Base-by-base conservation (phyloP, 1,284 basidiomycete genomes). In the Rhodotorula sp. region DNA sequence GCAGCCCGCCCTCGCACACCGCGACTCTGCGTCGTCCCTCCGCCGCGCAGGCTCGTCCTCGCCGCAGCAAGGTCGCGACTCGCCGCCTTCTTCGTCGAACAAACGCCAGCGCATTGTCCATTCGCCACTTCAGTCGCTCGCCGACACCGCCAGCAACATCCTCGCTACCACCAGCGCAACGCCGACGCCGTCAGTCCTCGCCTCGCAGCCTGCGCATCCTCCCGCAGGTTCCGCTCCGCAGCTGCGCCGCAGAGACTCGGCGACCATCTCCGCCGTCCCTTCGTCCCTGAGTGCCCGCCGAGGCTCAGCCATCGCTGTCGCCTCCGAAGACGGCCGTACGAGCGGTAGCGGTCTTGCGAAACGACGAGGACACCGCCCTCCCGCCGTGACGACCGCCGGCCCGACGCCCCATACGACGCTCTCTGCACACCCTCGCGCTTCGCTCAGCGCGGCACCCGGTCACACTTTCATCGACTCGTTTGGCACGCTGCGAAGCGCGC, bases 361-460 rank as follows among this genome's bases (percentile, higher is more conserved):
- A 23, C 42, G 70, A 4, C 42, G 70, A 14, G 70, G 70, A 4
- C 70, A 68, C n/a, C 70, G 66, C 25, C 70, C 70, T n/a, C 63
- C 70, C 3, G 55, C 70, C 16, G 66, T 72, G 25, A 21, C 60
- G n/a, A 66, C 70, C 3, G 60, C 21, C 21, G 53, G 55, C 3
- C 55, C 53, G 14, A n/a, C 52, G 7, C n/a, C 55, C 0, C 44
- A 54, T 41, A 23, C 44, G 3, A 10, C 49, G 9, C 23, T 45
- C n/a, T 25, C 56, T n/a, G 27, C 3, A 19, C 53, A 34, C n/a
- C 17, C 48, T 42, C 60, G 45, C 41, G 54, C 34, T 7, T 46
- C 46, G 23, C 25, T 45, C 42, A 12, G 27, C 44, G 25, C 50
- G 50, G 41, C 44, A 7, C n/a, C 16, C 60, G 34, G 50, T 1